Percentiles rank a stretch among this genome's conserved stretches.
Evolutionary conservation across 768 basidiomycete species (phyloP).

Genomic region (Inosperma sp.): DNA sequence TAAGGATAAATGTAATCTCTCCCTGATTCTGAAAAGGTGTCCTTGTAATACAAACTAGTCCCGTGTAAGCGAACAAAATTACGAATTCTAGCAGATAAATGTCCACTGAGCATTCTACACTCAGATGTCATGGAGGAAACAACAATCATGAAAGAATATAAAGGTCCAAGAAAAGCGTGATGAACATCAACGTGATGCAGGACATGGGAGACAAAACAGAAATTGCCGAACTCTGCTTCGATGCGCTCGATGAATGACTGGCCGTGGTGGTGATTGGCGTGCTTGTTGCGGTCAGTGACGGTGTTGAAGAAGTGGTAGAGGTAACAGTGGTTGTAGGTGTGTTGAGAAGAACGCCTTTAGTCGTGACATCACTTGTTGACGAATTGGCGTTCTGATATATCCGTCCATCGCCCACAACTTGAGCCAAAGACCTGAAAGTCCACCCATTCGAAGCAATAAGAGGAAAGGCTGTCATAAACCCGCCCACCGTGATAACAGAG

Average conservation of each 20-base stretch:
- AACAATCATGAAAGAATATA: background rate
- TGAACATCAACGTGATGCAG: background rate
- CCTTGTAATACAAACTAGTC: too few relatives aligned
- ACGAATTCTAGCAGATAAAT: too few relatives aligned
- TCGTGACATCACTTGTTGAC: conserved; percentile 1
- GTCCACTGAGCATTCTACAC: too few relatives aligned
- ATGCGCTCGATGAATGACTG: background rate
- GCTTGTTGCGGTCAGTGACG: background rate
- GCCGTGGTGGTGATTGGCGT: background rate
- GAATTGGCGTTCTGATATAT: conserved; percentile 45
- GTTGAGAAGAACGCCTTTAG: background rate
- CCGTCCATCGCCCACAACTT: conserved; percentile 34
- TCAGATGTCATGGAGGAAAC: too few relatives aligned
- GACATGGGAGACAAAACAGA: background rate
- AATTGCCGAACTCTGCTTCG: background rate
- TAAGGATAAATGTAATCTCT: too few relatives aligned
- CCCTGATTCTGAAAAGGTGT: too few relatives aligned
- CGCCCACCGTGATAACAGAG: conserved; percentile 50
- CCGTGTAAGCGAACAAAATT: too few relatives aligned
- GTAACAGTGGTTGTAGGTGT: conserved; percentile 5
- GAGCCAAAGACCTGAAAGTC: conserved; percentile 56
- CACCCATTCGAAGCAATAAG: conserved; percentile 65
- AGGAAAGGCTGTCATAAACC: conserved; percentile 65
- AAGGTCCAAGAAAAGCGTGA: background rate
- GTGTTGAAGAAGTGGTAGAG: background rate